These are phyloP conservation scores for Trichoderma koningiopsis DNA, from an alignment of 2,329 filamentous ascomycete genomes.

Conservation along the genomic window DNA sequence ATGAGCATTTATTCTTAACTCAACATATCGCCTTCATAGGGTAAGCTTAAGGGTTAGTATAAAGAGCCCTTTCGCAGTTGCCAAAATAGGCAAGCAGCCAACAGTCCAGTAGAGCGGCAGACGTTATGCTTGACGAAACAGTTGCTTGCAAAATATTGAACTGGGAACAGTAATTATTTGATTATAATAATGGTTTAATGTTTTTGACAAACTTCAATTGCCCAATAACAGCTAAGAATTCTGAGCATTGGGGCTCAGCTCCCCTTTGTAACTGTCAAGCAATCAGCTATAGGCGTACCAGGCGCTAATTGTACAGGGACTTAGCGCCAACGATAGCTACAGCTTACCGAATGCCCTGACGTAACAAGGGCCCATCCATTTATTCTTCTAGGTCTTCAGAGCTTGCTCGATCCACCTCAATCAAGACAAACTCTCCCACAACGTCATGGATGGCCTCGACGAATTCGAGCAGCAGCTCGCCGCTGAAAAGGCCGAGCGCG, in stretches of 20 bases:
- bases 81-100: neutral
- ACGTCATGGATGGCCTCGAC: slow-evolving; percentile 55
- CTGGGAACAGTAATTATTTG: neutral
- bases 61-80: neutral
- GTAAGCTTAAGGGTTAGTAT: neutral
- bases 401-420: neutral
- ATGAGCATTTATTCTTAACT: neutral
- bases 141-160: neutral
- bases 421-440: neutral
- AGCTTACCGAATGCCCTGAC: neutral
- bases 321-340: neutral
- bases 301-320: neutral
- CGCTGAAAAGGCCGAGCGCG: slow-evolving; percentile 60
- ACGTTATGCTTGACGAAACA: neutral
- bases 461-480: slow-evolving; percentile 80
- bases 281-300: neutral
- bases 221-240: neutral
- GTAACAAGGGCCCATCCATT: slow-evolving; percentile 5
- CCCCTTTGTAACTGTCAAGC: neutral
- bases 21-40: neutral
- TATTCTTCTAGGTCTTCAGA: neutral
- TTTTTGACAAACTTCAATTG: neutral
- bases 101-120: neutral
- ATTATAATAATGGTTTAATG: neutral
- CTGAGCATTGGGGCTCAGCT: neutral